A percentile compares a stretch with the other conserved stretches of the same genome.
Evolutionary conservation across 2,329 filamentous ascomycete genomes (phyloP).

Genomic region (Taxawa tesnikishii): DNA sequence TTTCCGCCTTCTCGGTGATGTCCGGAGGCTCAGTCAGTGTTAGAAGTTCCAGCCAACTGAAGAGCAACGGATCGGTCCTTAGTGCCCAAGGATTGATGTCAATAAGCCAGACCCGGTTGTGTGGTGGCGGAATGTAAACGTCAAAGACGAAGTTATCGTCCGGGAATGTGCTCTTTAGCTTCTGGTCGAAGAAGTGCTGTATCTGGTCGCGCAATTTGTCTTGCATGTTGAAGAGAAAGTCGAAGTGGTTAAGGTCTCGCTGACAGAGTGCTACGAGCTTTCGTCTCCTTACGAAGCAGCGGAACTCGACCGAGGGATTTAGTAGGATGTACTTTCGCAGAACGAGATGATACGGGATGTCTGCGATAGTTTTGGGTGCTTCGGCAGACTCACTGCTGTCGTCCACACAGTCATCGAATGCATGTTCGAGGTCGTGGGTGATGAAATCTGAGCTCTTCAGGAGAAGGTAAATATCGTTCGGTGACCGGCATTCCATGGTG

Average conservation of each 20-base stretch:
- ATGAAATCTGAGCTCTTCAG: constrained; percentile 92
- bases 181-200: constrained; percentile 62
- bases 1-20: constrained; percentile 14
- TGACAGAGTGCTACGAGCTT: constrained; percentile 75
- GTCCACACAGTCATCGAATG: constrained; percentile 63
- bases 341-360: constrained; percentile 66
- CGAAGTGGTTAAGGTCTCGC: constrained; percentile 80
- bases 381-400: constrained; percentile 14
- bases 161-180: constrained; percentile 64
- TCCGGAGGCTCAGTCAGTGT: constrained; percentile 48
- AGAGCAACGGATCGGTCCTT: constrained; percentile 77
- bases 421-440: constrained; percentile 86
- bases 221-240: constrained; percentile 61
- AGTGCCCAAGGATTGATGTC: constrained; percentile 94
- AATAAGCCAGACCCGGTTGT: constrained; percentile 70
- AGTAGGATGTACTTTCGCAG: constrained; percentile 79
- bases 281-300: constrained; percentile 82
- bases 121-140: constrained; percentile 69
- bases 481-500: constrained; percentile 76
- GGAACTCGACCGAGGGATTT: constrained; percentile 85
- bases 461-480: constrained; percentile 87
- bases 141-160: constrained; percentile 83
- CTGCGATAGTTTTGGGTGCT: constrained; percentile 13
- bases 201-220: constrained; percentile 57
- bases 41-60: constrained; percentile 80